Evolutionary conservation across 352 stramenopile species (phyloP).

Genomic region (Thalassiosira delicatula): DNA sequence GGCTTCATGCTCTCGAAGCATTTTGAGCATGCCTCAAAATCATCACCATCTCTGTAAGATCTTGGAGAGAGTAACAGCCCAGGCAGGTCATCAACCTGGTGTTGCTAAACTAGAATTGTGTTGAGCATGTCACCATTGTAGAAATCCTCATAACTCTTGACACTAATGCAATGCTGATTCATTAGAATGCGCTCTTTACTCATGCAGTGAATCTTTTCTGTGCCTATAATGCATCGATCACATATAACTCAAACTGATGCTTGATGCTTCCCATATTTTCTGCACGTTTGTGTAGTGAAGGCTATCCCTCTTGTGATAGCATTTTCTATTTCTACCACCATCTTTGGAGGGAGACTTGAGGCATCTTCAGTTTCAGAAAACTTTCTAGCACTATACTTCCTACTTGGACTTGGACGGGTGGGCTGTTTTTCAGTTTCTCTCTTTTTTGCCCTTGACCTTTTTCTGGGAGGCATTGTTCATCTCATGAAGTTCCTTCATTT

Average conservation of each 20-base stretch:
- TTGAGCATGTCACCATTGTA: background rate
- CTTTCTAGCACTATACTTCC: background rate
- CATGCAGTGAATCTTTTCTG: conserved; percentile 1
- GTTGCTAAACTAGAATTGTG: background rate
- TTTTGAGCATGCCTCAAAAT: conserved; percentile 41
- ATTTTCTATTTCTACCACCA: background rate
- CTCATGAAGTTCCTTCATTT: background rate
- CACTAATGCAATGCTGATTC: background rate
- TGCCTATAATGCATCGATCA: conserved; percentile 24
- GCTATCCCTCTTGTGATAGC: conserved; percentile 2
- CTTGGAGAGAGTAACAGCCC: conserved; percentile 12
- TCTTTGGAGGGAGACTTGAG: background rate
- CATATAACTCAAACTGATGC: conserved; percentile 18
- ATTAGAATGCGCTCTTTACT: background rate
- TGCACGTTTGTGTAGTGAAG: background rate
- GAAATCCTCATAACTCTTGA: conserved; percentile 17
- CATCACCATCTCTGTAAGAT: conserved; percentile 5
- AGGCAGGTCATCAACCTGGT: background rate
- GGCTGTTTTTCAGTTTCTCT: background rate
- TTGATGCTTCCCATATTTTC: conserved; percentile 12
- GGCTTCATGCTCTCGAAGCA: background rate
- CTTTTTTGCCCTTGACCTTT: background rate
- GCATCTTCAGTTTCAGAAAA: background rate
- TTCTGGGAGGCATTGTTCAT: background rate
- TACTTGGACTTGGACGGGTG: background rate